A percentile compares a stretch with the other conserved stretches of the same genome.
Evolutionary conservation across 345 rosid species (phyloP).

Genomic region (Clausena lansium): DNA sequence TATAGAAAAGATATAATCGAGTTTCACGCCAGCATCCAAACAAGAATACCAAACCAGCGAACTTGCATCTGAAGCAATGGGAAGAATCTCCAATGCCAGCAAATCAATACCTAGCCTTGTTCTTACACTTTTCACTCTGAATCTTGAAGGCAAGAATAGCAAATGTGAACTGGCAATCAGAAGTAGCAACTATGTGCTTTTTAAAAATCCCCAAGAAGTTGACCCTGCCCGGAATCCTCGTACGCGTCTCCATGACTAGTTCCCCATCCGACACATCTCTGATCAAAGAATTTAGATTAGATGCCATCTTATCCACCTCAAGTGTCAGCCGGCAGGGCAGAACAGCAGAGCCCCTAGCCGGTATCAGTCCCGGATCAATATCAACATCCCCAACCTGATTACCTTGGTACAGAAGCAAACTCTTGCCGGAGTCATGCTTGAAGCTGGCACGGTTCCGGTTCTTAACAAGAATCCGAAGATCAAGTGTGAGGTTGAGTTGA

Average conservation of each 20-base stretch:
- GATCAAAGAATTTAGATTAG: slow-evolving; percentile 22
- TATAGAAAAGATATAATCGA: not conserved
- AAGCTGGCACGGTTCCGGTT: slow-evolving; percentile 47
- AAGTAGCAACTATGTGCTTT: slow-evolving; percentile 31
- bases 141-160: slow-evolving; percentile 37
- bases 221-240: slow-evolving; percentile 54
- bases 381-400: slow-evolving; percentile 43
- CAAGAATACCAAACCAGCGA: not conserved
- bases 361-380: slow-evolving; percentile 39
- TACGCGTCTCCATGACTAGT: slow-evolving; percentile 34
- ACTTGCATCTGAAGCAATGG: not conserved
- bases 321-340: slow-evolving; percentile 37
- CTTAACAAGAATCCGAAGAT: slow-evolving; percentile 32
- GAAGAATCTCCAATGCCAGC: not conserved
- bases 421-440: slow-evolving; percentile 43
- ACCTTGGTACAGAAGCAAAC: slow-evolving; percentile 31
- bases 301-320: slow-evolving; percentile 36
- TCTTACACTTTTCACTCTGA: slow-evolving; percentile 40
- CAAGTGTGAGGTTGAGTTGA: slow-evolving; percentile 47
- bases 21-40: not conserved
- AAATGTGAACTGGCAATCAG: slow-evolving; percentile 39
- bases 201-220: slow-evolving; percentile 41
- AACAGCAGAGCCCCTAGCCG: slow-evolving; percentile 31
- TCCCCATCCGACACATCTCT: slow-evolving; percentile 37
- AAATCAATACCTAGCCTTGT: slow-evolving; percentile 30